Conservation (phyloP, 1,139 yeast genomes). For the Entelexis paramagnoliae region DNA sequence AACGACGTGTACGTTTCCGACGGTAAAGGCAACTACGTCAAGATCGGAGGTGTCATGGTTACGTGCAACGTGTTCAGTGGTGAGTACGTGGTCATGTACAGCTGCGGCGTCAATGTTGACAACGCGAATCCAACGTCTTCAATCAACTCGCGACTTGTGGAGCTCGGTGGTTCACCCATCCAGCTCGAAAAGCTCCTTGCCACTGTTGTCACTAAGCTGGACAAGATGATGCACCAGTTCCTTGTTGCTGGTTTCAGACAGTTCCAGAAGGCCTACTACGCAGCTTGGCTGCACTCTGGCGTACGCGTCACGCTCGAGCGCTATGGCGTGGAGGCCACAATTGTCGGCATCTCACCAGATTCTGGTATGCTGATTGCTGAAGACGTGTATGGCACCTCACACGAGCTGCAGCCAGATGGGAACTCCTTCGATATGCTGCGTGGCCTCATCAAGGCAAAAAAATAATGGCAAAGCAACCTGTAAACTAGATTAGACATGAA, state of each 20-base stretch:
- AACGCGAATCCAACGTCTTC: slow-evolving; percentile 92
- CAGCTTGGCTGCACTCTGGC: slow-evolving; percentile 72
- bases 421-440: slow-evolving; percentile 92
- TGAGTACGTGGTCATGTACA: slow-evolving; percentile 55
- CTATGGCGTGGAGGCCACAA: slow-evolving; percentile 47
- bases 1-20: slow-evolving; percentile 71
- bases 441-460: slow-evolving; percentile 65
- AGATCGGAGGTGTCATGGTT: slow-evolving; percentile 76
- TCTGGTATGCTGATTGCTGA: slow-evolving; percentile 74
- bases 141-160: slow-evolving; percentile 54
- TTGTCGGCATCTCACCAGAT: slow-evolving; percentile 73
- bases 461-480: neutral
- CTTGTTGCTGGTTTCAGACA: slow-evolving; percentile 54
- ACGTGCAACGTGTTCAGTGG: slow-evolving; percentile 57
- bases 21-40: slow-evolving; percentile 42
- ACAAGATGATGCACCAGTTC: slow-evolving; percentile 51
- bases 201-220: slow-evolving; percentile 53
- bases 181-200: slow-evolving; percentile 61
- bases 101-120: slow-evolving; percentile 77
- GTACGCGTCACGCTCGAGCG: slow-evolving; percentile 47
- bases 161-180: slow-evolving; percentile 42
- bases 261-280: slow-evolving; percentile 63
- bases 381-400: slow-evolving; percentile 42
- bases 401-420: slow-evolving; percentile 89
- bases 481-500: neutral